phyloP scores from a whole-genome alignment of 2,329 filamentous ascomycete genomes.

The Huntiella abstrusa region DNA sequence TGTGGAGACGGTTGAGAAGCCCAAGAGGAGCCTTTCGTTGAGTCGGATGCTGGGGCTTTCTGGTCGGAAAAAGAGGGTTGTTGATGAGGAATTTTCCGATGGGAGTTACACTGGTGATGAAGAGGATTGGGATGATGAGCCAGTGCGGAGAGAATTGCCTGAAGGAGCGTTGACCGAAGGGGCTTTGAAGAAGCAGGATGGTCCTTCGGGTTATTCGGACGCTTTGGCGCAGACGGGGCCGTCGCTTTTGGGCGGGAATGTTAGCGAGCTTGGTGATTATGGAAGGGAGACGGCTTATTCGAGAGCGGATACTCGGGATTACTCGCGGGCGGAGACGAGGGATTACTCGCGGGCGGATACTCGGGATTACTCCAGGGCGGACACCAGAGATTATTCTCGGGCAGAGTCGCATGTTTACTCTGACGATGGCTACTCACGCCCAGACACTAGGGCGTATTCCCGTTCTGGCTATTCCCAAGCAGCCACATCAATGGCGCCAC shows the following conservation, averaged over 20 bases:
- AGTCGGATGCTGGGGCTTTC: slow-evolving; percentile 10
- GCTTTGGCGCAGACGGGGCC: slow-evolving; percentile 8
- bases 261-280: background rate
- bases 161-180: slow-evolving; percentile 3
- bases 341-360: background rate
- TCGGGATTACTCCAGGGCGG: background rate
- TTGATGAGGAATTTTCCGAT: slow-evolving; percentile 1
- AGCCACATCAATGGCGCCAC: slow-evolving; percentile 2
- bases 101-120: background rate
- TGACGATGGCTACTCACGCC: background rate
- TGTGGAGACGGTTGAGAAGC: slow-evolving; percentile 3
- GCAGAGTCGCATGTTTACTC: background rate
- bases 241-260: slow-evolving; percentile 5
- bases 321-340: background rate
- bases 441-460: background rate
- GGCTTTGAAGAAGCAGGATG: slow-evolving; percentile 1
- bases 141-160: background rate
- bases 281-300: background rate
- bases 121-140: slow-evolving; percentile 4
- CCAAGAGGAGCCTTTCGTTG: slow-evolving; percentile 11
- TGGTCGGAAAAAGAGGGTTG: slow-evolving; percentile 3
- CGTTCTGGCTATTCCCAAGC: background rate
- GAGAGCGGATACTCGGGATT: background rate
- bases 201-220: slow-evolving; percentile 5
- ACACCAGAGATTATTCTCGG: background rate